phyloP scores from a whole-genome alignment of 1,284 basidiomycete species.

The Pseudozyma hubeiensis region DNA sequence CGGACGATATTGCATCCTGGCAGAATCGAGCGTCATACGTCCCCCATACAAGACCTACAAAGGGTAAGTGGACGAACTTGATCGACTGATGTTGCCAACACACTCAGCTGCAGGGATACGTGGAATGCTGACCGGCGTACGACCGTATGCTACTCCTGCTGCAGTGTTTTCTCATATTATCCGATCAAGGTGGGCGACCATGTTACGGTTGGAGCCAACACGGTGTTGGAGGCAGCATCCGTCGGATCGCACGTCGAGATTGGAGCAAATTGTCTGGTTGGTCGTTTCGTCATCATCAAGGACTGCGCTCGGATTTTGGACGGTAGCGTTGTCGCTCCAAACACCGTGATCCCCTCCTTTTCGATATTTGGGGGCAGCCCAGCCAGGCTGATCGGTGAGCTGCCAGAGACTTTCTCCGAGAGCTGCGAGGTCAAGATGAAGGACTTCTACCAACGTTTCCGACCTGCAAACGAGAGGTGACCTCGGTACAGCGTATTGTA shows the following conservation, averaged over 20 bases:
- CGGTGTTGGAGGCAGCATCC: constrained; percentile 90
- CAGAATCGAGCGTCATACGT: constrained; percentile 85
- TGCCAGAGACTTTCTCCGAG: constrained; percentile 90
- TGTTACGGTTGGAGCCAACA: constrained; percentile 88
- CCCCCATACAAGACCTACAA: constrained; percentile 73
- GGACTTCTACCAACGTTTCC: constrained; percentile 78
- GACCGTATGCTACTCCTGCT: neutral
- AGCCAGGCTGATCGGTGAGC: constrained; percentile 79
- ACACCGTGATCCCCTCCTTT: constrained; percentile 89
- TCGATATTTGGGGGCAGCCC: constrained; percentile 89
- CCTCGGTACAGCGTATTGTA: neutral
- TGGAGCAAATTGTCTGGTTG: constrained; percentile 93
- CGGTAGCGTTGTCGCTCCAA: constrained; percentile 88
- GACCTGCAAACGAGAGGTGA: constrained; percentile 62
- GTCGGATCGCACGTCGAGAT: constrained; percentile 95
- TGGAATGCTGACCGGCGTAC: neutral
- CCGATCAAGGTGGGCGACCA: constrained; percentile 96
- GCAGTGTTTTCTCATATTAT: constrained; percentile 88
- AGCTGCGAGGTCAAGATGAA: constrained; percentile 82
- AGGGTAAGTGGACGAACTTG: constrained; percentile 72
- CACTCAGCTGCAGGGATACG: too few relatives aligned
- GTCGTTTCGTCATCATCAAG: constrained; percentile 95
- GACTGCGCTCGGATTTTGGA: constrained; percentile 90
- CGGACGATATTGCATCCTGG: constrained; percentile 90
- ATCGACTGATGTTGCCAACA: too few relatives aligned